Conservation (phyloP, 108 stramenopile species). For the Fistulifera solaris region DNA sequence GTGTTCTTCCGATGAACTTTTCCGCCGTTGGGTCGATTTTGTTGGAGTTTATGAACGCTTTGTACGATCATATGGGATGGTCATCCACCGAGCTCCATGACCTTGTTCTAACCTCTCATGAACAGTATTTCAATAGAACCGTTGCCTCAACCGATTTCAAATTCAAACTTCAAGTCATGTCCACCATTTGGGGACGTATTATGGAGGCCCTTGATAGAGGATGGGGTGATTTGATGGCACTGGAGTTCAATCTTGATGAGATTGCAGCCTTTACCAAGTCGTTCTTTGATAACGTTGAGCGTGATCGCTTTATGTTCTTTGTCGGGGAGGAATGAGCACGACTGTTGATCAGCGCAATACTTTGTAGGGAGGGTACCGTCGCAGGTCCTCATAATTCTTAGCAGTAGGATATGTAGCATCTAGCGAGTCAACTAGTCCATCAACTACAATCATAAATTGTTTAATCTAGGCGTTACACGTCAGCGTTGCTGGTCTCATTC, state of each 20-base stretch:
- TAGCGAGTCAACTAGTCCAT: too few relatives aligned
- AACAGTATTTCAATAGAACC: background rate
- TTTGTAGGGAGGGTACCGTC: too few relatives aligned
- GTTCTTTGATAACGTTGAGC: background rate
- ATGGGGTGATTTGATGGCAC: background rate
- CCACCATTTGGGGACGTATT: background rate
- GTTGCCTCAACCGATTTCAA: background rate
- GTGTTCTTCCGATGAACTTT: slow-evolving; percentile 1
- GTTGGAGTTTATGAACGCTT: too few relatives aligned
- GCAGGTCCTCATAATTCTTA: too few relatives aligned
- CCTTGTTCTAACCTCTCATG: background rate
- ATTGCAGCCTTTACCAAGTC: background rate
- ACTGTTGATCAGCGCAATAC: too few relatives aligned
- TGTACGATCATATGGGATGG: too few relatives aligned
- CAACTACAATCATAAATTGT: too few relatives aligned
- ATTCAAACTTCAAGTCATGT: background rate
- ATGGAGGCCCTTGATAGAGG: background rate
- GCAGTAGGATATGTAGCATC: too few relatives aligned
- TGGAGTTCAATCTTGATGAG: background rate
- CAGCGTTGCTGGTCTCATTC: too few relatives aligned
- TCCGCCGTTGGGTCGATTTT: background rate
- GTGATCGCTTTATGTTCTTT: background rate
- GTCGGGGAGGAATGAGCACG: too few relatives aligned
- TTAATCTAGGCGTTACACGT: too few relatives aligned
- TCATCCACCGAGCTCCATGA: too few relatives aligned